Percentiles rank a stretch among this genome's conserved stretches.
phyloP scores from a whole-genome alignment of 106 monocot genomes.

The Narthecium ossifragum region DNA sequence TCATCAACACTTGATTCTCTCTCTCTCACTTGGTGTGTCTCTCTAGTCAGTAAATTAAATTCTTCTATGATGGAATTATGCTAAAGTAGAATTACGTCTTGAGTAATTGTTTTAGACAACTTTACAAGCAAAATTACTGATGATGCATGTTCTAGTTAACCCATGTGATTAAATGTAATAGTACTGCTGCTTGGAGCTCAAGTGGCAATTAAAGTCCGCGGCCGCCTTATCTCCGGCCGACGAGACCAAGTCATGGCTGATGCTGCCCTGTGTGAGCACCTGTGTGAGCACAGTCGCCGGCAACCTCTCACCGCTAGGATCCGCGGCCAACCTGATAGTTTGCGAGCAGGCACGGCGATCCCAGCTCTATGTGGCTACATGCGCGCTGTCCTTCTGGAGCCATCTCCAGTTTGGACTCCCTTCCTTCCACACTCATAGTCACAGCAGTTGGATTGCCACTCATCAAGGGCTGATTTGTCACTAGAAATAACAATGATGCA shows the following conservation, averaged over 20 bases:
- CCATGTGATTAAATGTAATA: constrained; percentile 5
- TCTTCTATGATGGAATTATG: no score
- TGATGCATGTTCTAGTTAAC: no score
- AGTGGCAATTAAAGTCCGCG: constrained; percentile 65
- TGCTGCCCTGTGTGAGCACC: constrained; percentile 70
- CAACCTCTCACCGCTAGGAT: constrained; percentile 60
- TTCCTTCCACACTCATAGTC: constrained; percentile 44
- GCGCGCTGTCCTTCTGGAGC: constrained; percentile 44
- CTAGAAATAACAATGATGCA: neutral
- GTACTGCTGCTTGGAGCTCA: constrained; percentile 67
- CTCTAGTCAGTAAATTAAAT: no score
- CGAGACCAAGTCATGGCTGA: constrained; percentile 62
- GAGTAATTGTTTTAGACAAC: no score
- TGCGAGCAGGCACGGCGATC: constrained; percentile 59
- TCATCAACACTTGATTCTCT: no score
- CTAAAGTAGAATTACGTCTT: no score
- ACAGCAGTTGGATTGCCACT: constrained; percentile 48
- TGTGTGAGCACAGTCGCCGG: constrained; percentile 80
- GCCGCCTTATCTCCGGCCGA: constrained; percentile 32
- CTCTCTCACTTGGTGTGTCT: no score
- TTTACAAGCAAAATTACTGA: no score
- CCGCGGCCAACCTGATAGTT: constrained; percentile 71
- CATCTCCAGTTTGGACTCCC: constrained; percentile 59
- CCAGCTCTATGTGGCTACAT: constrained; percentile 38
- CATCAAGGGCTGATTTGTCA: constrained; percentile 27